Conservation (phyloP, 768 basidiomycete species). For the Termitomyces sp. region DNA sequence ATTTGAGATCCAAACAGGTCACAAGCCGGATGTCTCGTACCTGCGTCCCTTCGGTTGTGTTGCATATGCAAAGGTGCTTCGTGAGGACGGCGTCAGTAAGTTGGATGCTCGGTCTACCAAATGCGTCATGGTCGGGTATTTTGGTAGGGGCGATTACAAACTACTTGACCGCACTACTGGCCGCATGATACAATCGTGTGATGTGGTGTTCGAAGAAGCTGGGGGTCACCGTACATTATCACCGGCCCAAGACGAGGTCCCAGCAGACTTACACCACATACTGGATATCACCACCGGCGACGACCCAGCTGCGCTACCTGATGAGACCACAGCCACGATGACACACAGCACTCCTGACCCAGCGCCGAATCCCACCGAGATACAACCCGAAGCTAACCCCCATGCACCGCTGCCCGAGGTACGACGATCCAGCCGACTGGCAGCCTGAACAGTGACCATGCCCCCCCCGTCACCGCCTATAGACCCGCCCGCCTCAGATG, state of each 20-base stretch:
- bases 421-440: too few species aligned
- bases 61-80: not conserved
- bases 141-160: too few species aligned
- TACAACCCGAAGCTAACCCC: too few species aligned
- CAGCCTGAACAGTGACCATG: too few species aligned
- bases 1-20: not conserved
- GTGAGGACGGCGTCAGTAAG: not conserved
- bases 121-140: not conserved
- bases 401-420: too few species aligned
- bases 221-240: not conserved
- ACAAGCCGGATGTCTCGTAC: not conserved
- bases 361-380: too few species aligned
- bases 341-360: too few species aligned
- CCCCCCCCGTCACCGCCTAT: too few species aligned
- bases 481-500: too few species aligned
- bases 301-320: not conserved
- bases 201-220: too few species aligned
- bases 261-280: not conserved
- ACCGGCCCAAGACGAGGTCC: not conserved
- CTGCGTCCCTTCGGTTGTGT: not conserved
- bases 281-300: not conserved
- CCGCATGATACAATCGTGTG: not conserved
- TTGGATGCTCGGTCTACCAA: not conserved
- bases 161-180: not conserved
- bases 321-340: not conserved